Conservation (phyloP, 768 basidiomycete genomes). For the Ramaria sp. region DNA sequence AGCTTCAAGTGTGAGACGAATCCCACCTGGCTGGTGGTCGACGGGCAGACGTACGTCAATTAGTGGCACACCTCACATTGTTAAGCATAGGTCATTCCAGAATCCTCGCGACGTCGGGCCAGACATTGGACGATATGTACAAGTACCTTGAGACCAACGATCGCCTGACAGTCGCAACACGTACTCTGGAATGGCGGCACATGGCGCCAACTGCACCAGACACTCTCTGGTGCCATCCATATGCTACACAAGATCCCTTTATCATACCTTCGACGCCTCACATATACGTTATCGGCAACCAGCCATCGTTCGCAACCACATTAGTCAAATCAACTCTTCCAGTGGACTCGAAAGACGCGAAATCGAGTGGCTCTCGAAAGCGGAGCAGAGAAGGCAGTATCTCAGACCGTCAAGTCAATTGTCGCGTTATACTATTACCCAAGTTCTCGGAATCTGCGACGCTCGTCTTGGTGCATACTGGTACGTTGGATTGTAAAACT, state of each 20-base stretch:
- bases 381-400: conserved; percentile 22
- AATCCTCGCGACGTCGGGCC: conserved; percentile 81
- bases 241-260: conserved; percentile 80
- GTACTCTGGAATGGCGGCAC: conserved; percentile 87
- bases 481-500: conserved; percentile 60
- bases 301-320: conserved; percentile 69
- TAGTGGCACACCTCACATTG: background rate
- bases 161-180: conserved; percentile 52
- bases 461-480: conserved; percentile 70
- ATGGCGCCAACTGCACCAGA: conserved; percentile 98
- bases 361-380: conserved; percentile 10
- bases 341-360: background rate
- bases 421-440: conserved; percentile 74
- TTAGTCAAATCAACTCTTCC: conserved; percentile 14
- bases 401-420: conserved; percentile 27
- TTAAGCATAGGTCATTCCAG: conserved; percentile 29
- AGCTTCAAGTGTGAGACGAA: conserved; percentile 79
- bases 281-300: conserved; percentile 88
- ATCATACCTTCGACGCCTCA: conserved; percentile 78
- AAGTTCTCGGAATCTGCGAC: conserved; percentile 69
- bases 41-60: conserved; percentile 24
- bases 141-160: conserved; percentile 55
- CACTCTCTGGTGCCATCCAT: conserved; percentile 98
- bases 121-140: conserved; percentile 90
- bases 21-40: conserved; percentile 72